A percentile compares a stretch with the other conserved stretches of the same genome.
Evolutionary conservation across 345 rosid genomes (phyloP).

Genomic region (Salix suchowensis): DNA sequence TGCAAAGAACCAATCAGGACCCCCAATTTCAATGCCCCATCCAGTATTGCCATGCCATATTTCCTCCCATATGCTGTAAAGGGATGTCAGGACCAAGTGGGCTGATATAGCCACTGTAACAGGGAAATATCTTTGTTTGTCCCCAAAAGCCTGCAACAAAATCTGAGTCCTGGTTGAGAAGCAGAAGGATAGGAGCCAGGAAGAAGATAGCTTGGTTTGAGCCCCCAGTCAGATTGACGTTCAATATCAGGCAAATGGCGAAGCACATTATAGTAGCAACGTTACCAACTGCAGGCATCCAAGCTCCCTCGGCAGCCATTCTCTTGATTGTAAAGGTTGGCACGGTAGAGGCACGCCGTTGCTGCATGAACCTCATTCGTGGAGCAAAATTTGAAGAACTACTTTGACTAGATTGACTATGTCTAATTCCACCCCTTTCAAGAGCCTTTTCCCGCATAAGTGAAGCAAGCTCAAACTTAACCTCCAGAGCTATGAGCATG

Average conservation of each 20-base stretch:
- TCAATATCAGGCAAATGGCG: conserved; percentile 88
- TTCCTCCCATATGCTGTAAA: conserved; percentile 77
- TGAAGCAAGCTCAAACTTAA: conserved; percentile 88
- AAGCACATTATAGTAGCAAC: conserved; percentile 94
- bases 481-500: conserved; percentile 93
- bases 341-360: conserved; percentile 62
- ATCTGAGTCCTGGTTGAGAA: conserved; percentile 97
- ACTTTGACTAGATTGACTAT: conserved; percentile 53
- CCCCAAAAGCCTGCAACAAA: conserved; percentile 94
- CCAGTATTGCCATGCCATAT: conserved; percentile 85
- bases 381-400: conserved; percentile 49
- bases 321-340: conserved; percentile 80
- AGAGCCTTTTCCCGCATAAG: conserved; percentile 78
- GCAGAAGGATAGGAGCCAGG: conserved; percentile 88
- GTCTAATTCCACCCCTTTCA: conserved; percentile 66
- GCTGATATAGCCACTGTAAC: conserved; percentile 67
- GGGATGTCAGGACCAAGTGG: conserved; percentile 63
- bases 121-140: conserved; percentile 97
- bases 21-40: conserved; percentile 89
- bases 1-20: conserved; percentile 91
- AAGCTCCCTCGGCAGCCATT: conserved; percentile 93
- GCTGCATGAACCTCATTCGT: conserved; percentile 94
- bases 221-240: conserved; percentile 74
- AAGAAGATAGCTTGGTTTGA: conserved; percentile 94
- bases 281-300: conserved; percentile 99